Evolutionary conservation across 2,329 filamentous ascomycete genomes (phyloP), one percentile per base, ranked within the genome.

Genomic region (Blumeriella jaapii): DNA sequence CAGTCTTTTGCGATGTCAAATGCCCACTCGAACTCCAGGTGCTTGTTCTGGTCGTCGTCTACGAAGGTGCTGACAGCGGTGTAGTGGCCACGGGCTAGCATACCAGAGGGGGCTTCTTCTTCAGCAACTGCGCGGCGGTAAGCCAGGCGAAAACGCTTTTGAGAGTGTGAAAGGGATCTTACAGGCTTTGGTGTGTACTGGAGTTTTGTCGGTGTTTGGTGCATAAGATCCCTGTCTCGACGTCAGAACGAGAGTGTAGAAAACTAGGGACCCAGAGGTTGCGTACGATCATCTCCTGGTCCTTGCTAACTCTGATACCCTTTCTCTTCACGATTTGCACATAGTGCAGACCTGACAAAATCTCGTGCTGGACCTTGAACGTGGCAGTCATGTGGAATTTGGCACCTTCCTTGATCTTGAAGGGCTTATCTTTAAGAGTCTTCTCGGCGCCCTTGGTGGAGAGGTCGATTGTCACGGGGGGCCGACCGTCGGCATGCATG

Each of bases 1-100:
- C 91, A 96, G 59, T 94, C 84, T 73, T 96, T 98, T 63, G 81
- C 72, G 59, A 98, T 94, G 56, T 95, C 82, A 55, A 98, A 96
- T 43, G 79, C 77, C 91, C 91, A 98, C 54, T 93, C 82, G 60
- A 98, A 98, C 58, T 80, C 70, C 45, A 98, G 69, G 62, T 98
- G 87, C 46, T 72, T 78, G 62, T 85, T 78, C 60, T 91, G 80
- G 64, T 98, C 91, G 55, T 98, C 91, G 58, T 98, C 91, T 44
- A 94, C 73, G 59, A 98, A 98, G 61, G 76, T 85, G 48, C 86
- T 94, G 42, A 78, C 62, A 45, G 87, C 87, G 42, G 82, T 81
- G 71, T 98, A 98, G 62, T 86, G 78, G 46, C 86, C 91, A 43
- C 91, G 82, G 38, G 75, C 80, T 36, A 96, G 64, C 77, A 96